Evolutionary conservation across 805 yeast species (phyloP), one percentile per base, ranked within the genome.

Genomic region (Wickerhamiella dianesei): DNA sequence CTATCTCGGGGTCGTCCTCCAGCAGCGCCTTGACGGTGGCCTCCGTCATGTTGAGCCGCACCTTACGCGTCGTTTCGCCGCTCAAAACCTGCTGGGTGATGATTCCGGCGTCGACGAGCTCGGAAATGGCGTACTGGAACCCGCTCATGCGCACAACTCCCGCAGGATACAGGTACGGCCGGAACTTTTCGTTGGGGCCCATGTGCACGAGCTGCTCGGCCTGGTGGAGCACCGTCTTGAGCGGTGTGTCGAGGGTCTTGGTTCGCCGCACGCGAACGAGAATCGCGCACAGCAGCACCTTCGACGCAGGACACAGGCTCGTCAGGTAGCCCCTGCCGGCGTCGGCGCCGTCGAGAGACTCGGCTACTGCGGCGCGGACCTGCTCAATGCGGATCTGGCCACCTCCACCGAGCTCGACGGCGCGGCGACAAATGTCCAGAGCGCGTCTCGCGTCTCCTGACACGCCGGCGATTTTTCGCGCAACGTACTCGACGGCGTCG

Each of bases 391-490:
- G 42, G 16, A 45, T 47, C 3, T 40, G 35, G n/a, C 42, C 44
- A 3, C 43, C 48, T 12, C 51, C 50, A 3, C 54, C 57, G 25
- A 88, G 70, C 59, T 86, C 96, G 5, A 88, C 81, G 0, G 96
- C 96, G 48, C 96, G 68, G 36, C 88, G 73, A 58, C 96, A 82
- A 20, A 92, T 82, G 48, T 82, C 82, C 47, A 92, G 68, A 0
- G 95, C 96, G 49, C 97, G 70, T 57, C 99, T 72, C 1, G 96
- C 98, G 68, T 92, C 99, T 49, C 99, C 98, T 60, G 94, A 83
- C 2, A 92, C 96, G 64, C 92, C 78, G 3, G 97, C 95, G 40
- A 92, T 94, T 62, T 87, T 88, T 64, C 96, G 74, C 1, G 96
- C 77, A 0, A 96, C 96, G 68, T 82, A 87, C 49, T 82, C 89